Conservation (phyloP, 768 basidiomycete species). For the Tricholoma sp. region DNA sequence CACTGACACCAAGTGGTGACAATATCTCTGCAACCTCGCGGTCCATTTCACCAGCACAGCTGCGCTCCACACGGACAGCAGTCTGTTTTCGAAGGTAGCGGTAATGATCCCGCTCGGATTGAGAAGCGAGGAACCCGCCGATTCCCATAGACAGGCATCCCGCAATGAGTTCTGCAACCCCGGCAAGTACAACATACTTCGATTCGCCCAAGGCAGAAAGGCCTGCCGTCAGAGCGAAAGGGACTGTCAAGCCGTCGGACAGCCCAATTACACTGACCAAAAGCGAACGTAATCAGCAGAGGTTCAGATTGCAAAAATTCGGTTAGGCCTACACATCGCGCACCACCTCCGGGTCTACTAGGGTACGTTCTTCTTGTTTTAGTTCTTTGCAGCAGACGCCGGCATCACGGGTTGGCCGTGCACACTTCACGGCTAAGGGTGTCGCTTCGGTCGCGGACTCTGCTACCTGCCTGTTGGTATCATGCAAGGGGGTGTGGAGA, state of each 20-base stretch:
- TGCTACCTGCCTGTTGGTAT: not conserved
- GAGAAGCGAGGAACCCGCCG: conserved; percentile 94
- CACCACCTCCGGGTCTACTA: conserved; percentile 83
- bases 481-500: not conserved
- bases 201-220: conserved; percentile 87
- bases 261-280: conserved; percentile 75
- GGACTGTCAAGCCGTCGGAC: conserved; percentile 86
- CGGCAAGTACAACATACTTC: conserved; percentile 88
- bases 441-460: conserved; percentile 18
- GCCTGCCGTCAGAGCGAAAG: conserved; percentile 87
- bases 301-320: not conserved
- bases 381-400: conserved; percentile 89
- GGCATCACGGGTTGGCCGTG: conserved; percentile 43
- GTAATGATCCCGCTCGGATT: conserved; percentile 94
- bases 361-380: conserved; percentile 73
- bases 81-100: conserved; percentile 75
- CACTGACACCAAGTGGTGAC: conserved; percentile 86
- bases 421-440: conserved; percentile 56
- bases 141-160: conserved; percentile 99
- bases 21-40: conserved; percentile 88
- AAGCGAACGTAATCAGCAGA: not conserved
- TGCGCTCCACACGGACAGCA: conserved; percentile 75
- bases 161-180: conserved; percentile 92
- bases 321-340: conserved; percentile 68
- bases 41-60: conserved; percentile 94